phyloP scores from a whole-genome alignment of 176 grass and related monocot species.

The Musa schizocarpa region DNA sequence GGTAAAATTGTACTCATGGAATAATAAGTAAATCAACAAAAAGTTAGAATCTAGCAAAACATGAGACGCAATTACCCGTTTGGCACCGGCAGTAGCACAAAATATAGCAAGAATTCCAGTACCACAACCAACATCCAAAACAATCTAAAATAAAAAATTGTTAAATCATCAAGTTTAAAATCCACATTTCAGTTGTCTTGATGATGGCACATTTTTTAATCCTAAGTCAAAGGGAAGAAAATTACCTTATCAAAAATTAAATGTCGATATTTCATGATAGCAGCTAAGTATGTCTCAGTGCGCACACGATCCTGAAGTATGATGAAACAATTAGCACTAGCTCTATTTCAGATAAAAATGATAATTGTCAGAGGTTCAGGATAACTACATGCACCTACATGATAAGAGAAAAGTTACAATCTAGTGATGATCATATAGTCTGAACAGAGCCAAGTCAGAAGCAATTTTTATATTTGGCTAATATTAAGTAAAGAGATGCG shows the following conservation, averaged over 20 bases:
- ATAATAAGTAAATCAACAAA: neutral
- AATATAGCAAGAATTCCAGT: conserved; percentile 96
- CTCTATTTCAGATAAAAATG: neutral
- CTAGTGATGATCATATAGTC: no score
- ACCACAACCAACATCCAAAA: conserved; percentile 95
- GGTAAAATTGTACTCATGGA: neutral
- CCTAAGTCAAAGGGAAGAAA: conserved; percentile 4
- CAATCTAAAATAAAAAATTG: conserved; percentile 49
- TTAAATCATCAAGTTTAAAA: conserved; percentile 2
- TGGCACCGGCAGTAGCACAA: conserved; percentile 81
- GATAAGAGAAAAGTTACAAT: no score
- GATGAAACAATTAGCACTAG: conserved; percentile 23
- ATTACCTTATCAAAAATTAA: conserved; percentile 78
- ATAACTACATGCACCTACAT: no score
- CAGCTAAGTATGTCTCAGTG: conserved; percentile 74
- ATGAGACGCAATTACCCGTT: conserved; percentile 31
- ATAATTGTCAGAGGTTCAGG: neutral
- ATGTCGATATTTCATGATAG: conserved; percentile 72
- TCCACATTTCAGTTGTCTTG: conserved; percentile 4
- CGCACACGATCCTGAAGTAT: conserved; percentile 73
- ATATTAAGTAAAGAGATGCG: no score
- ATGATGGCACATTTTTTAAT: conserved; percentile 12
- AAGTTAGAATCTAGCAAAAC: conserved; percentile 13
- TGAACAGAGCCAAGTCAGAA: no score
- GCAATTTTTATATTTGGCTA: no score